phyloP scores from a whole-genome alignment of 148 eudicot species.

The Salicornia ramosissima region DNA sequence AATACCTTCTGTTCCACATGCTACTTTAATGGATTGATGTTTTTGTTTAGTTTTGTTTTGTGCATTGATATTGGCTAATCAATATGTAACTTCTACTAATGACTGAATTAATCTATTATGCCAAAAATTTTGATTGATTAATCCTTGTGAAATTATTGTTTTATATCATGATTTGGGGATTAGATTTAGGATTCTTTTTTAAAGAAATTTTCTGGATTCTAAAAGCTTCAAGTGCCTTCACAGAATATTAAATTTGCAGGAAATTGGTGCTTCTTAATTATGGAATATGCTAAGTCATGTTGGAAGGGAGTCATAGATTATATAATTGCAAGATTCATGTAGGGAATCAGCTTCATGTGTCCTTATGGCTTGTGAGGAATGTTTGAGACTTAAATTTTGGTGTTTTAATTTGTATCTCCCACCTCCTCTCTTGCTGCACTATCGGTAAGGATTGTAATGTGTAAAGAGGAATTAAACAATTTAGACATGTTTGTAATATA shows the following conservation, averaged over 20 bases:
- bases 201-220: neutral
- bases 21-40: neutral
- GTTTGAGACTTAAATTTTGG: neutral
- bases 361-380: neutral
- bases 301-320: neutral
- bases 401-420: neutral
- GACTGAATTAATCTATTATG: neutral
- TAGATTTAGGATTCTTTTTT: neutral
- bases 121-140: neutral
- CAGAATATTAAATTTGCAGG: neutral
- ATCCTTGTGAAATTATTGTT: neutral
- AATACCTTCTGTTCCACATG: neutral
- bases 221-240: neutral
- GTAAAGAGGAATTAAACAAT: neutral
- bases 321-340: neutral
- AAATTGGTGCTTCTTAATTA: neutral
- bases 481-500: neutral
- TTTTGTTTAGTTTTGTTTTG: neutral
- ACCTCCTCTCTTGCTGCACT: neutral
- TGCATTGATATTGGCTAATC: neutral
- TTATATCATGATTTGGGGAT: neutral
- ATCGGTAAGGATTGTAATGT: neutral
- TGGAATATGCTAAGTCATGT: neutral
- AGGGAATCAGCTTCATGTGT: neutral
- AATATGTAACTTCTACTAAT: neutral